Base-by-base conservation (phyloP, 495 filamentous ascomycete species). In the Eremomyces bilateralis region DNA sequence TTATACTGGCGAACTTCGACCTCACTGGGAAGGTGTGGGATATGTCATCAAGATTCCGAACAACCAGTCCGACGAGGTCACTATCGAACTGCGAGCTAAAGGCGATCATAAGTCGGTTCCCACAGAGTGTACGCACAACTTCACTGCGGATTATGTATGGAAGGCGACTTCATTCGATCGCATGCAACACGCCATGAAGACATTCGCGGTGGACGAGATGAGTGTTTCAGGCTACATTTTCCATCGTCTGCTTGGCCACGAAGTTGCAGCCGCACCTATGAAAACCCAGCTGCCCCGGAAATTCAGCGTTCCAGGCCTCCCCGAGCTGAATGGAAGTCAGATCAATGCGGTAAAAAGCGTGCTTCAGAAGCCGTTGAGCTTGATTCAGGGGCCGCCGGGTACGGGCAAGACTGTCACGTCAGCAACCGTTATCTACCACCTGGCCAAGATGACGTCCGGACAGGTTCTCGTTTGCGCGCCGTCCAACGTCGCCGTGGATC, bases 11-110 rank as follows among this genome's bases (percentile, higher is more conserved):
- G 88, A 95, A 55, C 63, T 99, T 28, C 80, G 90, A 15, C 64
- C 82, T 20, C 74, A 83, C 40, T 99, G 88, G 88, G 88, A 99
- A 49, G 88, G 88, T 16, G 90, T 99, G 18, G 88, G 88, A 35
- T 99, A 99, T 54, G 88, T 99, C 34, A 83, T 95, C 57, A 99
- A 99, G 58, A 95, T 99, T 41, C 88, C 88, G 4, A 95, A 99
- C 63, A 95, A 95, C 53, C 82, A 93, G 59, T 93, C 83, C 12
- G 90, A 99, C 45, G 90, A 99, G 50, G 88, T 99, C 33, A 88
- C 81, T 11, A 76, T 99, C 34, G 88, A 99, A 50, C 60, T 99
- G 44, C 77, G 88, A 20, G 76, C 81, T 41, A 81, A 81, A 46
- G 79, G 77, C 24, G 76, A 78, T 39, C 82, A 94, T 54, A 95